A percentile compares a stretch with the other conserved stretches of the same genome.
phyloP scores from a whole-genome alignment of 164 flowering plant species.

The Dillenia turbinata region DNA sequence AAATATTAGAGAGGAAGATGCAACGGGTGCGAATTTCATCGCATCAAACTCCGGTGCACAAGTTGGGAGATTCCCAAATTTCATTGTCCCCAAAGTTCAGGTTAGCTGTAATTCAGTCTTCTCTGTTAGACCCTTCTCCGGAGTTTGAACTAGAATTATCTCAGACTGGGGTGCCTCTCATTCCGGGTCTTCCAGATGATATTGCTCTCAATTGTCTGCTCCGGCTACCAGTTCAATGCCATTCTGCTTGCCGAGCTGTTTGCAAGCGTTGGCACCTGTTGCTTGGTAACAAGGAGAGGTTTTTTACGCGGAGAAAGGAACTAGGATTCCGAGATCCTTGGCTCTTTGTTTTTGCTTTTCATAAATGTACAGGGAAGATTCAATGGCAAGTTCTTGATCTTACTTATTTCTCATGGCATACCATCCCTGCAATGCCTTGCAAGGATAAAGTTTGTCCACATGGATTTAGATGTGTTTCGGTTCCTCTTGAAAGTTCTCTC shows the following conservation, averaged over 20 bases:
- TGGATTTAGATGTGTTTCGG: constrained; percentile 45
- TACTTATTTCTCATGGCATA: constrained; percentile 47
- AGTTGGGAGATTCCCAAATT: constrained; percentile 83
- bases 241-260: constrained; percentile 49
- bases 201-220: constrained; percentile 80
- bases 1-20: constrained; percentile 31
- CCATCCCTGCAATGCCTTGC: constrained; percentile 66
- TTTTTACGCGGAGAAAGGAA: constrained; percentile 59
- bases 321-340: constrained; percentile 61
- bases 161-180: constrained; percentile 39
- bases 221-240: constrained; percentile 65
- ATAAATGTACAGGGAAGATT: constrained; percentile 45
- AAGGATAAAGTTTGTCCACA: constrained; percentile 47
- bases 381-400: constrained; percentile 66
- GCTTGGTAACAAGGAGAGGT: constrained; percentile 58
- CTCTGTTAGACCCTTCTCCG: constrained; percentile 19
- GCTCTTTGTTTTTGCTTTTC: constrained; percentile 54
- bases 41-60: constrained; percentile 65
- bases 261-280: constrained; percentile 72
- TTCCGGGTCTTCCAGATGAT: constrained; percentile 94
- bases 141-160: constrained; percentile 37
- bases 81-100: constrained; percentile 80
- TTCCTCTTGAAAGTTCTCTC: constrained; percentile 41
- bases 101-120: constrained; percentile 39
- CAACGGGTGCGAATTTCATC: constrained; percentile 81